Base-by-base conservation (phyloP, 495 filamentous ascomycete genomes). In the Aspergillus ostianus region DNA sequence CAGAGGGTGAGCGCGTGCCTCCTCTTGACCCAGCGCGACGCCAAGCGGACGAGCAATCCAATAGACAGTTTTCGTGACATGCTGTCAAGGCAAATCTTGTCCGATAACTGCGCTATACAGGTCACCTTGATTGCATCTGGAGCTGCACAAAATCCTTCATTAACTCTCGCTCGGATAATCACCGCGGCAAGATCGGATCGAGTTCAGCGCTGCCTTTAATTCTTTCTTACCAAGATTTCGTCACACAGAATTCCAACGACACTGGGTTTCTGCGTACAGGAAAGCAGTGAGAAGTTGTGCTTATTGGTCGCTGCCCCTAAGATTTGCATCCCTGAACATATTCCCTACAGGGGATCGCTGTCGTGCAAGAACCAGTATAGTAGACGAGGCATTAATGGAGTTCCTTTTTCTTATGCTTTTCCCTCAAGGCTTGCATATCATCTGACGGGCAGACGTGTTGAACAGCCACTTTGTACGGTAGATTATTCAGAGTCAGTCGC, bases 1-100 rank as follows among this genome's bases (percentile, higher is more conserved):
- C 61, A 64, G 58, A 60, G 50, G 51, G 59, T 30, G 57, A 60
- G 63, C 66, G 56, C 59, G 63, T 64, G 66, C 63, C 63, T 60
- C 58, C 58, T 59, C 41, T 47, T 58, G 65, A 58, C 21, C 61
- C 55, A 61, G 41, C 53, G 53, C 44, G 51, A 45, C 26, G 63
- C 66, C 66, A 63, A 65, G 63, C 46, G 18, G 48, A 51, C 29
- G 32, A 53, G 26, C 52, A 56, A 53, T 46, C 61, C 60, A 64
- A 65, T 62, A 49, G 47, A 30, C 21, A 20, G 47, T 26, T 54
- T 18, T 56, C 32, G 45, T 48, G 56, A 41, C n/a, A 19, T 52
- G 36, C 36, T 41, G 36, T 41, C 36, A 41, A 41, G 36, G 9
- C 13, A 41, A 41, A 41, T 41, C 36, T 15, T 13, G 36, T 41